A percentile compares a stretch with the other conserved stretches of the same genome.
Evolutionary conservation across 148 eudicot genomes (phyloP).

Genomic region (Fagopyrum esculentum): DNA sequence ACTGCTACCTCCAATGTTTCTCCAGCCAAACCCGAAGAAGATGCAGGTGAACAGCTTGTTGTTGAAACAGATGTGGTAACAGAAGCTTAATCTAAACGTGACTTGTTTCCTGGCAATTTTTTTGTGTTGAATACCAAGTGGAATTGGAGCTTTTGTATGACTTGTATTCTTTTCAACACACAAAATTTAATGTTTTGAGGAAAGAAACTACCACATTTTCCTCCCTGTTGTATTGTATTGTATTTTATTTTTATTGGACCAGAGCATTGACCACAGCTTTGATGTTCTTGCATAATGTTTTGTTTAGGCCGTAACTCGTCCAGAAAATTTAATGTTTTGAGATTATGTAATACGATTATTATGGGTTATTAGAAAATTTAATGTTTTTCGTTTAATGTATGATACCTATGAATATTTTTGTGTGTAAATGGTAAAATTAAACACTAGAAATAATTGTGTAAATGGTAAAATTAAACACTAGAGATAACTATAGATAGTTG

Average conservation of each 20-base stretch:
- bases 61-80: not conserved
- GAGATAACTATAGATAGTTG: no score
- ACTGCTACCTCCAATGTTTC: constrained; percentile 28
- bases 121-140: not conserved
- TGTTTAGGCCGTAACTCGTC: no score
- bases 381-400: no score
- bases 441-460: no score
- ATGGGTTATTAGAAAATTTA: no score
- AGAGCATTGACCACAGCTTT: not conserved
- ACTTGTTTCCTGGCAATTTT: not conserved
- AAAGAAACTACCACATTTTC: constrained; percentile 3
- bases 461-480: no score
- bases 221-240: not conserved
- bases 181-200: no score
- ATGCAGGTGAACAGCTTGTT: not conserved
- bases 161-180: constrained; percentile 2
- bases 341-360: no score
- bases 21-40: constrained; percentile 4
- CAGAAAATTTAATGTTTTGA: no score
- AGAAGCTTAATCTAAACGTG: not conserved
- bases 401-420: no score
- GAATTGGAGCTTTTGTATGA: not conserved
- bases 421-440: no score
- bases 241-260: not conserved
- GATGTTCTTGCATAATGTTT: not conserved